Conservation (phyloP, 164 flowering plant species). For the Magnolia kwangsiensis region DNA sequence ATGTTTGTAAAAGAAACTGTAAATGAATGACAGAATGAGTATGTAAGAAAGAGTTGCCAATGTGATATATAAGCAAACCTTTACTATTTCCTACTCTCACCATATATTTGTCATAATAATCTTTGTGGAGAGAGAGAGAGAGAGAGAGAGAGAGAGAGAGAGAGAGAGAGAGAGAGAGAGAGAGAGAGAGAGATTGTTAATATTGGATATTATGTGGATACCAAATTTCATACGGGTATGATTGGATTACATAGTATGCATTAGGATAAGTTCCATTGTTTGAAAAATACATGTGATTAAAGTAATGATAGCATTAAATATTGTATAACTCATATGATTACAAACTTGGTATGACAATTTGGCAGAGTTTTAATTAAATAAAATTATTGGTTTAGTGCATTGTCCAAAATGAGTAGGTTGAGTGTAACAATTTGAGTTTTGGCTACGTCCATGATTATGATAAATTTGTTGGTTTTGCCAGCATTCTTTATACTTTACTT, state of each 20-base stretch:
- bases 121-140: not conserved
- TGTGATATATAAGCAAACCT: not conserved
- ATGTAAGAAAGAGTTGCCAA: not conserved
- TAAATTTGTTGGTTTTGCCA: not conserved
- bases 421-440: not conserved
- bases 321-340: too few relatives aligned
- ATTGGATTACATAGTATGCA: too few relatives aligned
- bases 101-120: not conserved
- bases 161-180: too few relatives aligned
- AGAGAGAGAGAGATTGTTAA: not conserved
- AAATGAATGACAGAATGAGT: not conserved
- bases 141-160: too few relatives aligned
- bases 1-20: not conserved
- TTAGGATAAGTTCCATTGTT: too few relatives aligned
- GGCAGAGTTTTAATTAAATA: too few relatives aligned
- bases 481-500: not conserved
- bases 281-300: too few relatives aligned
- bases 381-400: too few relatives aligned
- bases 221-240: not conserved
- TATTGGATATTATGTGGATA: not conserved
- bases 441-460: not conserved
- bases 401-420: too few relatives aligned
- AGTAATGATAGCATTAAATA: too few relatives aligned
- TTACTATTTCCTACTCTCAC: slow-evolving; percentile 3
- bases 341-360: too few relatives aligned